These are phyloP conservation scores for Alternaria gaisen DNA, from an alignment of 2,329 filamentous ascomycete species.

Conservation along the genomic window DNA sequence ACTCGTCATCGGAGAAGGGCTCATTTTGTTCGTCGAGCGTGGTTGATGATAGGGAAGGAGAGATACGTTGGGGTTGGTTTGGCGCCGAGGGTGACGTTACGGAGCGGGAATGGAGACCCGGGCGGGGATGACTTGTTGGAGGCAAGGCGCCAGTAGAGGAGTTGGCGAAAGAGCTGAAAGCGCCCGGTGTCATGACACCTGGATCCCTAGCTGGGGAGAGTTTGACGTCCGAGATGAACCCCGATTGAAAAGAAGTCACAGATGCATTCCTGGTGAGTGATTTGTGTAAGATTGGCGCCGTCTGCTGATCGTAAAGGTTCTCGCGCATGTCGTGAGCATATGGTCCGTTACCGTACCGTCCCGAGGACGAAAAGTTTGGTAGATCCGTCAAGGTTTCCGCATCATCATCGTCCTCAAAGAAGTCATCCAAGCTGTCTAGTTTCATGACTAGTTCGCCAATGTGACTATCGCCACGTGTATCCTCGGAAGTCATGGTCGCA, in stretches of 20 bases:
- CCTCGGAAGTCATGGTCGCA: slow-evolving; percentile 93
- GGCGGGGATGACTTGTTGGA: slow-evolving; percentile 54
- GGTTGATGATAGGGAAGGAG: slow-evolving; percentile 65
- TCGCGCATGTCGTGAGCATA: slow-evolving; percentile 61
- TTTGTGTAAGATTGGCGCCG: slow-evolving; percentile 86
- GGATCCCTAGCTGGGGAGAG: slow-evolving; percentile 66
- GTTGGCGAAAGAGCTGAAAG: slow-evolving; percentile 55
- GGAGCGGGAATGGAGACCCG: slow-evolving; percentile 79
- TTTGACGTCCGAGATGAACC: slow-evolving; percentile 74
- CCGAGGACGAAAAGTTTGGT: slow-evolving; percentile 45
- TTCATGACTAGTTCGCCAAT: slow-evolving; percentile 81
- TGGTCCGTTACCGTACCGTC: slow-evolving; percentile 39
- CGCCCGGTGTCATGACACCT: slow-evolving; percentile 65
- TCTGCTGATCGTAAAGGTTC: slow-evolving; percentile 90
- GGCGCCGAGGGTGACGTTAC: slow-evolving; percentile 78
- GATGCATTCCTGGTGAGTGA: slow-evolving; percentile 77
- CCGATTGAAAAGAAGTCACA: slow-evolving; percentile 82
- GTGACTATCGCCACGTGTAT: slow-evolving; percentile 73
- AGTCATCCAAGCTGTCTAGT: slow-evolving; percentile 64
- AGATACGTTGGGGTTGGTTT: slow-evolving; percentile 55
- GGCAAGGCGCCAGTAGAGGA: slow-evolving; percentile 34
- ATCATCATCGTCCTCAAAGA: slow-evolving; percentile 60
- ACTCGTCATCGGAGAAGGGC: slow-evolving; percentile 79
- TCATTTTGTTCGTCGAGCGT: slow-evolving; percentile 81
- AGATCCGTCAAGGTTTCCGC: slow-evolving; percentile 45